Evolutionary conservation across 2,329 filamentous ascomycete species (phyloP).

Genomic region (Sordariomycetes sp.): DNA sequence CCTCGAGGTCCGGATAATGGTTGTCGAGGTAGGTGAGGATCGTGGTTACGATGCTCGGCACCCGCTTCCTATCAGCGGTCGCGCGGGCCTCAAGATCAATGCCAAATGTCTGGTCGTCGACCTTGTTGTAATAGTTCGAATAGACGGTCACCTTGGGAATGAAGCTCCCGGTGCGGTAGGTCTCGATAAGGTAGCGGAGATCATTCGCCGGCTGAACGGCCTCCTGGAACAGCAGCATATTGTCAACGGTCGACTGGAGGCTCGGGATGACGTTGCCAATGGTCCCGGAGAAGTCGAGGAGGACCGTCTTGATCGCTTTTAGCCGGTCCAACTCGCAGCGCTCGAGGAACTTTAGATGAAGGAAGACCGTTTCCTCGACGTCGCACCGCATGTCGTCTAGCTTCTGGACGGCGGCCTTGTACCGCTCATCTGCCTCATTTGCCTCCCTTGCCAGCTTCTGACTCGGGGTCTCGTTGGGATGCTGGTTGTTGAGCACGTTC

Average conservation of each 20-base stretch:
- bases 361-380: constrained; percentile 87
- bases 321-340: constrained; percentile 91
- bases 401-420: constrained; percentile 75
- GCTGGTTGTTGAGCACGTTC: constrained; percentile 76
- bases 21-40: constrained; percentile 92
- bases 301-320: constrained; percentile 95
- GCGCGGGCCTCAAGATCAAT: constrained; percentile 95
- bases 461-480: constrained; percentile 86
- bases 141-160: constrained; percentile 84
- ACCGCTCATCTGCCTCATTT: constrained; percentile 80
- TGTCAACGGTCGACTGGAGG: constrained; percentile 88
- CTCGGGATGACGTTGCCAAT: constrained; percentile 97
- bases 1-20: constrained; percentile 93
- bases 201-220: constrained; percentile 91
- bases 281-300: constrained; percentile 92
- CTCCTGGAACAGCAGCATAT: constrained; percentile 98
- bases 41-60: constrained; percentile 82
- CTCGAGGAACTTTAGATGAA: constrained; percentile 91
- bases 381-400: constrained; percentile 85
- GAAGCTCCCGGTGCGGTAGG: constrained; percentile 90
- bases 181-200: constrained; percentile 86
- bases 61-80: constrained; percentile 85
- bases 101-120: constrained; percentile 95
- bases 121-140: constrained; percentile 98
- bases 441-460: constrained; percentile 83